These are phyloP conservation scores for Jasminum sambac DNA, from an alignment of 257 asterid species.

Conservation along the genomic window DNA sequence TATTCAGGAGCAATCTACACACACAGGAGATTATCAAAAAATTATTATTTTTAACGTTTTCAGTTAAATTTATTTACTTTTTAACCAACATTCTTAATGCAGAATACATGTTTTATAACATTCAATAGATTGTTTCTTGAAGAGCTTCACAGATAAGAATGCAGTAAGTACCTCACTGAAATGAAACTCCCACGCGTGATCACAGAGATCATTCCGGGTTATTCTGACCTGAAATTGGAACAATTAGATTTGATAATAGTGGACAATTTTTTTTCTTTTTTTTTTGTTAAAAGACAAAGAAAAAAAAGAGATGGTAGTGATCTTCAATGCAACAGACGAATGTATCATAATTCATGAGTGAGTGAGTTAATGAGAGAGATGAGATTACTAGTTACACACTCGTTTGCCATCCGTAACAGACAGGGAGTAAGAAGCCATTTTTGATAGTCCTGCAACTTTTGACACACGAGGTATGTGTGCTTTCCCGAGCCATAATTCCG, in stretches of 20 bases:
- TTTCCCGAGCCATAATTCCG: slow-evolving; percentile 73
- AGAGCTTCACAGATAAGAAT: background rate
- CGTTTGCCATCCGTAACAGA: slow-evolving; percentile 71
- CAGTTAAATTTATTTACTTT: no score
- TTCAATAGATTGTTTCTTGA: background rate
- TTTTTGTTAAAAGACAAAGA: background rate
- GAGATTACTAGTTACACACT: slow-evolving; percentile 41
- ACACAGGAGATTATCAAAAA: background rate
- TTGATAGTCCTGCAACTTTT: slow-evolving; percentile 50
- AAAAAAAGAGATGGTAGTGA: background rate
- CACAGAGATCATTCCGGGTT: slow-evolving; percentile 64
- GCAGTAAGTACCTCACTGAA: slow-evolving; percentile 58
- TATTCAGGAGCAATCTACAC: slow-evolving; percentile 66
- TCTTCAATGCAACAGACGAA: background rate
- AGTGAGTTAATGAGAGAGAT: slow-evolving; percentile 8
- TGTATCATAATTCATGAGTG: background rate
- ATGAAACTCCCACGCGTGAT: slow-evolving; percentile 76
- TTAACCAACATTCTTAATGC: no score
- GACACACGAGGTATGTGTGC: slow-evolving; percentile 78
- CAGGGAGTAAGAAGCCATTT: slow-evolving; percentile 55
- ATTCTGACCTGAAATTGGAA: slow-evolving; percentile 63
- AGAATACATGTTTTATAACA: background rate
- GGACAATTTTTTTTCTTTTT: no score
- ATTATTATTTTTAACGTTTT: no score
- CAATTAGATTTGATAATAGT: background rate